Conservation (phyloP, 345 rosid species). For the Theobroma cacao region DNA sequence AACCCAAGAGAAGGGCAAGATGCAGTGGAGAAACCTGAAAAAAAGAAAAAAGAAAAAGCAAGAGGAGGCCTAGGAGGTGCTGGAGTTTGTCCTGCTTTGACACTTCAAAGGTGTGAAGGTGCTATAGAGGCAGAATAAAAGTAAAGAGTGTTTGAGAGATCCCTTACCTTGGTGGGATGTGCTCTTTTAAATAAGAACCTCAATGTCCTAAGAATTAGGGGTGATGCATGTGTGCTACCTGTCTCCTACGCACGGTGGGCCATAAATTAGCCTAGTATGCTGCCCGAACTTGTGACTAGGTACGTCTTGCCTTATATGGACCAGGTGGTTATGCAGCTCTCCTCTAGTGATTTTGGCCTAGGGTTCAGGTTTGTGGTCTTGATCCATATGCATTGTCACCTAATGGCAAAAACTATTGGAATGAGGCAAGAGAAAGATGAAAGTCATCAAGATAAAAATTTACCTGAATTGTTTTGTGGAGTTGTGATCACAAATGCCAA, state of each 20-base stretch:
- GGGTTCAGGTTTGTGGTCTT: not conserved
- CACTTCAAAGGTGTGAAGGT: not conserved
- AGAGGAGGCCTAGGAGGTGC: not conserved
- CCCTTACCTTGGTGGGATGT: not conserved
- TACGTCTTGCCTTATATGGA: not conserved
- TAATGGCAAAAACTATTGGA: not conserved
- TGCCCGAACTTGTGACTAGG: not conserved
- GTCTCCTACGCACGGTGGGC: not conserved
- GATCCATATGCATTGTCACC: not conserved
- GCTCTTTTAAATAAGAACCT: not conserved
- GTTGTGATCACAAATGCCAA: constrained; percentile 1
- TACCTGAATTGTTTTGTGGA: not conserved
- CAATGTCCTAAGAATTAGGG: not conserved
- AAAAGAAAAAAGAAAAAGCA: too few relatives aligned
- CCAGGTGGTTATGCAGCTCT: not conserved
- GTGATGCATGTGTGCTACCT: not conserved
- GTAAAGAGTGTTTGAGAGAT: not conserved
- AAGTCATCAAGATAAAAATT: too few relatives aligned
- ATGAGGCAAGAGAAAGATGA: not conserved
- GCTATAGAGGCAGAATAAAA: not conserved
- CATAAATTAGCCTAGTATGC: not conserved
- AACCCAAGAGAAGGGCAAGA: not conserved
- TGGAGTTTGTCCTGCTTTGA: not conserved
- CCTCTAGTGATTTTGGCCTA: not conserved
- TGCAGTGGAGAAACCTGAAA: not conserved